Percentiles rank a stretch among this genome's conserved stretches.
These are phyloP conservation scores for Guadua angustifolia DNA, from an alignment of 176 grass and related monocot species.

Conservation along the genomic window DNA sequence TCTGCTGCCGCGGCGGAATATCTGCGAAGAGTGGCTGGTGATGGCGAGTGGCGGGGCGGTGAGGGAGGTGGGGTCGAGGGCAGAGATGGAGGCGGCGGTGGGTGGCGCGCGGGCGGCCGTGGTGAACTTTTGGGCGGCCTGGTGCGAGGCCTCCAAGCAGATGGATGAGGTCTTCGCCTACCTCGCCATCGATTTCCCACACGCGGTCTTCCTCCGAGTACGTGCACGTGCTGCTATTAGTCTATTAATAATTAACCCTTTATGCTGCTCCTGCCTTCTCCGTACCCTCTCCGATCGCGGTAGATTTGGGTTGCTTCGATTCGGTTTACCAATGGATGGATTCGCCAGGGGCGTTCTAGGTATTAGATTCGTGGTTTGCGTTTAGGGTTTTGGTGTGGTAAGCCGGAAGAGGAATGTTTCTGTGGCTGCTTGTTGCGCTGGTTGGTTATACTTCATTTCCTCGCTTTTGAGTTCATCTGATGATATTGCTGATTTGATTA, in stretches of 20 bases:
- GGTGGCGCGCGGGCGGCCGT: slow-evolving; percentile 52
- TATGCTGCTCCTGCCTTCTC: not conserved
- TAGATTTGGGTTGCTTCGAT: slow-evolving; percentile 26
- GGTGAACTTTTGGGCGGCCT: slow-evolving; percentile 92
- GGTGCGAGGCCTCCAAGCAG: slow-evolving; percentile 99
- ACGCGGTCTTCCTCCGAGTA: slow-evolving; percentile 79
- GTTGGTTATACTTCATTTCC: not conserved
- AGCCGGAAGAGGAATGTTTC: not conserved
- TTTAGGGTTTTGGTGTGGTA: slow-evolving; percentile 20
- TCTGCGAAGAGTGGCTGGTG: not conserved
- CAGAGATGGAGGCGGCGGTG: slow-evolving; percentile 76
- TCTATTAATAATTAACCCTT: no score
- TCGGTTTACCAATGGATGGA: not conserved
- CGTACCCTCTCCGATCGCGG: not conserved
- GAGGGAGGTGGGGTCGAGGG: slow-evolving; percentile 65
- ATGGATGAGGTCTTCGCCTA: slow-evolving; percentile 97
- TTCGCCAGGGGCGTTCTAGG: not conserved
- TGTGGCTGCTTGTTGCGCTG: not conserved
- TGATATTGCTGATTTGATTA: not conserved
- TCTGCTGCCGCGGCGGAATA: not conserved
- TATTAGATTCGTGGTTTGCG: not conserved
- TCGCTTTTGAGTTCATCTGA: not conserved
- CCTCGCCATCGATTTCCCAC: slow-evolving; percentile 84
- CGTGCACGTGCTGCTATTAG: not conserved
- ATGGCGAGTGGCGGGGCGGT: slow-evolving; percentile 64